phyloP scores from a whole-genome alignment of 2,329 filamentous ascomycete species.

The Trichoderma lentiforme region DNA sequence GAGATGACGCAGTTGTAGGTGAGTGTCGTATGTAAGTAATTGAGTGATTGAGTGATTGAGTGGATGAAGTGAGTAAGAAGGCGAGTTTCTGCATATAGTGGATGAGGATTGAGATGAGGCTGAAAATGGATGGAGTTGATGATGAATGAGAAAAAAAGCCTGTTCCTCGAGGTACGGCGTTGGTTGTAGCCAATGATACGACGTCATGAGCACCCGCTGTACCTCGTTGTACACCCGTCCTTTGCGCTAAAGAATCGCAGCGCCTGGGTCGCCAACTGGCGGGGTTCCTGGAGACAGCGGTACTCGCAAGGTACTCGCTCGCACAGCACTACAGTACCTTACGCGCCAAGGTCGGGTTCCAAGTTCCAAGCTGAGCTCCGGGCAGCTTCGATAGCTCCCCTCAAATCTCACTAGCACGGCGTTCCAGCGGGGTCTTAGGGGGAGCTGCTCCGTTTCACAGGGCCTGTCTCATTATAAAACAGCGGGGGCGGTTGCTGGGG shows the following conservation, averaged over 20 bases:
- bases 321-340: too few relatives aligned
- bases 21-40: background rate
- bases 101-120: background rate
- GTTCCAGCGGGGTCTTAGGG: slow-evolving; percentile 6
- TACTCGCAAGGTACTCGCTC: background rate
- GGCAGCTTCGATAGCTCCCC: background rate
- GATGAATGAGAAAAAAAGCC: too few relatives aligned
- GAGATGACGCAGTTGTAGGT: background rate
- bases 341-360: background rate
- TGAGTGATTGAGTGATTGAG: background rate
- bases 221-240: background rate
- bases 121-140: background rate
- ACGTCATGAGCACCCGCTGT: background rate
- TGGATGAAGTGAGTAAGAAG: background rate
- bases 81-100: too few relatives aligned
- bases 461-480: slow-evolving; percentile 11
- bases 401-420: background rate
- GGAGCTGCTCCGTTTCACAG: background rate
- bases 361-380: background rate
- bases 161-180: background rate
- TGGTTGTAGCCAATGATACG: background rate
- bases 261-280: background rate
- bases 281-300: background rate
- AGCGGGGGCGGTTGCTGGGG: background rate
- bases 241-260: background rate